Percentiles rank a stretch among this genome's conserved stretches.
phyloP scores from a whole-genome alignment of 306 rosid species.

The Arachis hypogaea region DNA sequence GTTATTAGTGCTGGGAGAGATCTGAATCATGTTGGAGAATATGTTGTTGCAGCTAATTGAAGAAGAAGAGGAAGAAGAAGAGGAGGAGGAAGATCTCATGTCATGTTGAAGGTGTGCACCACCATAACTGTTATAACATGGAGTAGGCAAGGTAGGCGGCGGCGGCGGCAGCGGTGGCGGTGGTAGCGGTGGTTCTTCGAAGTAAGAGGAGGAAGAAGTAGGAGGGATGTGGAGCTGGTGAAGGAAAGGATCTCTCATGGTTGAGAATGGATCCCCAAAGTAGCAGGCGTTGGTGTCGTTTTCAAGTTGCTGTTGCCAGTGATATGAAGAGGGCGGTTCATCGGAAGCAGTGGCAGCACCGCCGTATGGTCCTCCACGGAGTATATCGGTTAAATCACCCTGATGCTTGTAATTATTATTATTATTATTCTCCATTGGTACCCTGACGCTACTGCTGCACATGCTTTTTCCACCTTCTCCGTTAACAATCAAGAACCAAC shows the following conservation, averaged over 20 bases:
- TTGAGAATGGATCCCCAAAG: conserved; percentile 83
- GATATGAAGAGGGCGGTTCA: neutral
- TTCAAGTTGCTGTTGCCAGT: conserved; percentile 29
- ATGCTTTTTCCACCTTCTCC: conserved; percentile 28
- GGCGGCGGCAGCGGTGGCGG: neutral
- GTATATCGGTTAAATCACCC: conserved; percentile 87
- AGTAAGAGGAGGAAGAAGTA: conserved; percentile 33
- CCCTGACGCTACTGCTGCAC: conserved; percentile 56
- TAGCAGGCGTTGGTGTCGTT: conserved; percentile 34
- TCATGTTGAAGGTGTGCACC: conserved; percentile 31
- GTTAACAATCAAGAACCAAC: neutral
- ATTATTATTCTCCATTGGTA: conserved; percentile 56
- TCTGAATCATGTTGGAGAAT: conserved; percentile 88
- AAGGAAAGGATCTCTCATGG: conserved; percentile 73
- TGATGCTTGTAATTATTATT: conserved; percentile 34
- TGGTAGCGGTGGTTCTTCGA: conserved; percentile 28
- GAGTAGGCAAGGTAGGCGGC: neutral
- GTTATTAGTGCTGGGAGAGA: conserved; percentile 66
- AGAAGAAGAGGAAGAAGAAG: conserved; percentile 7
- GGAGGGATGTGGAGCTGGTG: conserved; percentile 45
- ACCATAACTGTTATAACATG: conserved; percentile 6
- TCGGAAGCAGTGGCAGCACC: no score
- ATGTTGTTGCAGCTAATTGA: conserved; percentile 46
- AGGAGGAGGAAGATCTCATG: neutral
- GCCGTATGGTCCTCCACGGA: conserved; percentile 51